Percentiles rank a stretch among this genome's conserved stretches.
phyloP scores from a whole-genome alignment of 176 grass and related monocot species.

The Puya raimondii region DNA sequence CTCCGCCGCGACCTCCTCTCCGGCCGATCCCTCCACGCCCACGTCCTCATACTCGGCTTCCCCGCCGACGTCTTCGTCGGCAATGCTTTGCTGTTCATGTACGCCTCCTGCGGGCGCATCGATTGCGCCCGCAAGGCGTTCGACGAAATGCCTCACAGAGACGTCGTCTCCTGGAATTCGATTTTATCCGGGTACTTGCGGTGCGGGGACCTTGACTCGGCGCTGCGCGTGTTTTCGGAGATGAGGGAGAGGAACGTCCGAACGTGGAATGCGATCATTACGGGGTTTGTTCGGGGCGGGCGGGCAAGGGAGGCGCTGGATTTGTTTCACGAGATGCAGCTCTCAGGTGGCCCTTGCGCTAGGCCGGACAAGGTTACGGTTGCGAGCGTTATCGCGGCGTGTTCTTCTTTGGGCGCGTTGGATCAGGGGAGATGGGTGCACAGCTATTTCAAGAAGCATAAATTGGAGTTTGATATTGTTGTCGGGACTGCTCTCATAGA shows the following conservation, averaged over 20 bases:
- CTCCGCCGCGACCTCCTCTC: background rate
- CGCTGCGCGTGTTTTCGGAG: background rate
- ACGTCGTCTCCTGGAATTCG: constrained; percentile 13
- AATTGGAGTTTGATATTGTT: constrained; percentile 11
- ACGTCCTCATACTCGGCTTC: background rate
- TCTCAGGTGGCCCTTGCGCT: background rate
- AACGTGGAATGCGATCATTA: constrained; percentile 17
- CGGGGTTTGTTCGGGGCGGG: constrained; percentile 5
- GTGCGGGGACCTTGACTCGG: constrained; percentile 2
- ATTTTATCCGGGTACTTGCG: background rate
- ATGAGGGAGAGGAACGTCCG: constrained; percentile 14
- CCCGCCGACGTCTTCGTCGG: background rate
- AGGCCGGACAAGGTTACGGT: constrained; percentile 4
- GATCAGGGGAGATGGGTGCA: constrained; percentile 10
- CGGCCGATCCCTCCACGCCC: background rate
- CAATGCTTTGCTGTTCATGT: constrained; percentile 2
- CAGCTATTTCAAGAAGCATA: constrained; percentile 4
- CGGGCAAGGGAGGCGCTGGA: constrained; percentile 1
- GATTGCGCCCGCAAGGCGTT: background rate
- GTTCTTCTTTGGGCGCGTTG: constrained; percentile 8
- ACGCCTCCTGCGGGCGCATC: background rate
- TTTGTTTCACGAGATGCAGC: constrained; percentile 17
- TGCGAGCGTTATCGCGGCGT: constrained; percentile 8
- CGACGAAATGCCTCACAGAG: constrained; percentile 2
- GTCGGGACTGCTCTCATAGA: constrained; percentile 13